Evolutionary conservation across 805 yeast genomes (phyloP).

Genomic region (Kazachstania viticola): DNA sequence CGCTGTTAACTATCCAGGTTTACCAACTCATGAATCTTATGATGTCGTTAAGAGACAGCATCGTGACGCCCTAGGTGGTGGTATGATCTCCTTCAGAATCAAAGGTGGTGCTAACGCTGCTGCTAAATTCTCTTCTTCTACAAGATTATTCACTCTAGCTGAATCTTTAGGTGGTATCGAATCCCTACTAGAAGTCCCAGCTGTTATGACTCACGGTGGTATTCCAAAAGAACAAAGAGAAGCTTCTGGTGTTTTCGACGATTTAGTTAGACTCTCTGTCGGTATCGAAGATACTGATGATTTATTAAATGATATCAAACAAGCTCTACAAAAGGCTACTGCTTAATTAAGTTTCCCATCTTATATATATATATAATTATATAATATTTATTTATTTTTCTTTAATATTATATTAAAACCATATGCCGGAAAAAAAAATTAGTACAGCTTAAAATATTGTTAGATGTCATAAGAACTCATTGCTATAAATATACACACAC

Average conservation of each 20-base stretch:
- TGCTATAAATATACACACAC: too few relatives aligned
- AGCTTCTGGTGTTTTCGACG: conserved; percentile 69
- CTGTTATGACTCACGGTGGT: conserved; percentile 88
- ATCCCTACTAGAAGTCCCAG: conserved; percentile 77
- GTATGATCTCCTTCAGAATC: conserved; percentile 82
- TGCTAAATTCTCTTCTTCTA: conserved; percentile 55
- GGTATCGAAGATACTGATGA: conserved; percentile 83
- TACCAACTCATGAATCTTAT: conserved; percentile 51
- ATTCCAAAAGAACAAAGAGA: conserved; percentile 71
- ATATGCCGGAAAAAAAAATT: neutral
- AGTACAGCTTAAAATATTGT: too few relatives aligned
- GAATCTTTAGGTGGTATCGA: conserved; percentile 89
- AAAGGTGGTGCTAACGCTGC: conserved; percentile 75
- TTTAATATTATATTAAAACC: neutral
- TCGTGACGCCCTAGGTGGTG: conserved; percentile 80
- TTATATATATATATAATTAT: neutral
- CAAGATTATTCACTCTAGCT: conserved; percentile 73
- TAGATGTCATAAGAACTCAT: too few relatives aligned
- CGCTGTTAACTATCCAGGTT: conserved; percentile 77
- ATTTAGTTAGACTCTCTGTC: conserved; percentile 69
- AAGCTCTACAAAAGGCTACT: conserved; percentile 41
- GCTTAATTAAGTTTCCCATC: conserved; percentile 20
- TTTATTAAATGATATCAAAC: conserved; percentile 55
- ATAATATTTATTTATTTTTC: too few relatives aligned
- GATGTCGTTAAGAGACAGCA: conserved; percentile 63